Base-by-base conservation (phyloP, 768 basidiomycete genomes). In the Agaricus subrufescens region DNA sequence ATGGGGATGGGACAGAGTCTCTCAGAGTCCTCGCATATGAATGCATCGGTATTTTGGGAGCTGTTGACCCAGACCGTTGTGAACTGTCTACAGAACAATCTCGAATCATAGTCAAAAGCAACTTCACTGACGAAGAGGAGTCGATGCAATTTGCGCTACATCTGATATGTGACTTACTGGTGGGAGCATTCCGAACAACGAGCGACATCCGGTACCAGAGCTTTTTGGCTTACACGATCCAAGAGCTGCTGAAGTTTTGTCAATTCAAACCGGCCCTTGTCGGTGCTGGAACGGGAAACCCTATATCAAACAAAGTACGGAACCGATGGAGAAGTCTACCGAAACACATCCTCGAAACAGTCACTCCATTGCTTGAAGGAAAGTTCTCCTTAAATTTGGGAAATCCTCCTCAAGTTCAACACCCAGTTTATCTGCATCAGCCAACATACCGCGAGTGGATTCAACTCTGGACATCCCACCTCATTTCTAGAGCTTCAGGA, bases 361-460 rank as follows among this genome's bases (percentile, higher is more conserved):
- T 95, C 34, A 83, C 91, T 0, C 94, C 96, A 0, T 75, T 98
- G 19, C 80, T 98, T 11, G 88, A 85, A 58, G 78, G 80, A 40
- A 79, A 82, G 38, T 91, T 84, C 65, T 76, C 78, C 3, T 71
- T 86, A 14, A 74, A 76, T 14, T 75, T 78, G 27, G 74, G 73
- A 7, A 63, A 68, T 1, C 64, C 69, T 2, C 73, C 72, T 10
- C 61, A 73, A 2, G 66, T 75, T 19, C 69, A 75, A 49, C 82
- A 86, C 60, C 95, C 96, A 2, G 85, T 98, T 54, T 99, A 98
- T 70, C 78, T 82, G 0, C 71, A 72, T 4, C 79, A 85, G 55
- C 67, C 82, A 2, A 96, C 93, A 0, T 99, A 98, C 70, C 85
- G 95, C 42, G 95, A 98, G 69, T 99, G 97, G 97, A 81, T 98